Conservation (phyloP, 805 yeast genomes). For the Kuraishia hungarica region DNA sequence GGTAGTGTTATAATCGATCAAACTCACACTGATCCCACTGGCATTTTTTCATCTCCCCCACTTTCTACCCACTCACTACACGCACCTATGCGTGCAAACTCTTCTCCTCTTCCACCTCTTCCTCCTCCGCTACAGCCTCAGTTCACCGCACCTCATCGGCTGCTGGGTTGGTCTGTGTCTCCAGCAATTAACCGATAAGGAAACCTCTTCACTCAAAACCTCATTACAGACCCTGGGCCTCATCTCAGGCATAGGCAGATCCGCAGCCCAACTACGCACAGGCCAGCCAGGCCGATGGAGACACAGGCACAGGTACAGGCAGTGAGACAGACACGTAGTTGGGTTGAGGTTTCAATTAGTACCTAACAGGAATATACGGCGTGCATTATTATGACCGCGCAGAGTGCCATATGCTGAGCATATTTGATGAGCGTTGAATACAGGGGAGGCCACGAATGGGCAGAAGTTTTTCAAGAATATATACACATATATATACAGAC, state of each 20-base stretch:
- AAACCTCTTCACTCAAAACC: too few relatives aligned
- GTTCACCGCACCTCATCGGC: conserved; percentile 82
- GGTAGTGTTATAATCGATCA: background rate
- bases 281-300: too few relatives aligned
- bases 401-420: background rate
- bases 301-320: too few relatives aligned
- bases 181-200: background rate
- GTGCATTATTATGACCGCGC: background rate
- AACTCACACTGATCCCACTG: background rate
- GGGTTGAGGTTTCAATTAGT: background rate
- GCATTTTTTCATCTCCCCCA: background rate
- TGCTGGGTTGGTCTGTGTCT: conserved; percentile 26
- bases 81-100: too few relatives aligned
- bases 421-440: background rate
- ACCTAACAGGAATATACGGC: background rate
- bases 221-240: too few relatives aligned
- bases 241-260: too few relatives aligned
- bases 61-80: conserved; percentile 14
- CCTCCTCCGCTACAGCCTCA: too few relatives aligned
- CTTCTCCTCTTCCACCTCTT: too few relatives aligned
- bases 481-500: too few relatives aligned
- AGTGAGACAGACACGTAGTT: background rate
- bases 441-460: background rate
- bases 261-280: too few relatives aligned
- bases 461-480: background rate